phyloP scores from a whole-genome alignment of 2,329 filamentous ascomycete species.

The Alternaria alternata region DNA sequence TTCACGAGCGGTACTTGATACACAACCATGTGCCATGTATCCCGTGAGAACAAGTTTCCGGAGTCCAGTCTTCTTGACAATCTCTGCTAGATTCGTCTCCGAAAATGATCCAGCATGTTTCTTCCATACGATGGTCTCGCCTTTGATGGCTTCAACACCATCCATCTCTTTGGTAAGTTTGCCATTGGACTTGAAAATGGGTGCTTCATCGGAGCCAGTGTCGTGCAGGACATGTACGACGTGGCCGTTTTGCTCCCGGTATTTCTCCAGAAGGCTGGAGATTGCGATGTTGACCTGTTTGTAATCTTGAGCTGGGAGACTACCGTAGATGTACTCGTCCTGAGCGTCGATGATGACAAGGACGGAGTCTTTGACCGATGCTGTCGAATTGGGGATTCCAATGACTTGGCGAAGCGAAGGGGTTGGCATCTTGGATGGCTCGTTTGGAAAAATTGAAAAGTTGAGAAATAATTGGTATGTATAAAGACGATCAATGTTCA shows the following conservation, averaged over 20 bases:
- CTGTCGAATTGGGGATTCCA: slow-evolving; percentile 1
- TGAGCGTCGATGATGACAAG: background rate
- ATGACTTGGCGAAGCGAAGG: slow-evolving; percentile 1
- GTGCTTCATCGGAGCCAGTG: background rate
- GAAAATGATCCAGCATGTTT: background rate
- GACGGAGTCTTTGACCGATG: slow-evolving; percentile 1
- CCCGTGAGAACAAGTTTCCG: background rate
- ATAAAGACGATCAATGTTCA: background rate
- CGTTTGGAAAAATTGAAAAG: background rate
- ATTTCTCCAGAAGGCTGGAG: background rate
- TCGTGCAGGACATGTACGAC: background rate
- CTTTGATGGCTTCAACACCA: background rate
- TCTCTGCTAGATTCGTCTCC: background rate
- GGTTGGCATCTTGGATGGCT: background rate
- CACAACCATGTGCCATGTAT: background rate
- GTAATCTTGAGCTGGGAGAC: background rate
- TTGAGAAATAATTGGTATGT: background rate
- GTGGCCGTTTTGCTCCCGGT: slow-evolving; percentile 1
- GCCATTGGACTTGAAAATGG: background rate
- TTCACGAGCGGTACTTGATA: slow-evolving; percentile 3
- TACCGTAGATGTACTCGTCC: background rate
- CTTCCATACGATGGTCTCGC: background rate
- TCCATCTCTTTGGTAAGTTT: slow-evolving; percentile 1
- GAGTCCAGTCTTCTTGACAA: background rate
- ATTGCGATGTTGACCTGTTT: background rate